Base-by-base conservation (phyloP, 164 flowering plant species). In the Umbilicus rupestris region DNA sequence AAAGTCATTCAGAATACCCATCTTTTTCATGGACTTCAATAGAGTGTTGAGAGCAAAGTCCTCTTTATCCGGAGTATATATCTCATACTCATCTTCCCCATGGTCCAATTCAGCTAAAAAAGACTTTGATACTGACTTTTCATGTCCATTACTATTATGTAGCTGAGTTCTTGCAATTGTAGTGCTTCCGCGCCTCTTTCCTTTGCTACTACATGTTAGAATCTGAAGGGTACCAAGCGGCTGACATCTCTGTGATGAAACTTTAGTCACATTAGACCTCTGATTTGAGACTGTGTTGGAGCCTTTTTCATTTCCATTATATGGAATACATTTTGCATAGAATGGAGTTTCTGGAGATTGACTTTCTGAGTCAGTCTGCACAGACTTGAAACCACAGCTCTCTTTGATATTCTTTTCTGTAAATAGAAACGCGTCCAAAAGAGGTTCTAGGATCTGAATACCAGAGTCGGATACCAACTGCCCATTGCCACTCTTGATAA, bases 171-270 rank as follows among this genome's bases (percentile, higher is more conserved):
- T 72, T 52, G 58, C n/a, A 31, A 0, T 20, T 35, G 17, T 45
- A 39, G 1, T 69, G 26, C 44, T 44, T 57, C 57, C 69, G 17
- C 15, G 41, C 33, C 16, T 66, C 64, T 73, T 78, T 39, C 67
- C 72, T 63, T 45, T 77, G 63, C 69, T 73, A 69, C 69, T 72
- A 33, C 71, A 66, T 0, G 79, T 84, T 70, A 72, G 79, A 73
- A 85, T 45, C 70, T 70, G 72, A 72, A 77, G 73, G 66, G 68
- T 78, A 72, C 82, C 68, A 17, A 69, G 69, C 57, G 77, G 74
- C 71, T 85, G 85, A 52, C 89, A 82, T 76, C 87, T 83, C 71
- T 89, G 79, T 1, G 84, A 82, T 85, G 88, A 85, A 71, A 85
- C 72, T 71, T 71, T 79, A 5, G 70, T 24, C 17, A 41, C 26